A percentile compares a stretch with the other conserved stretches of the same genome.
phyloP scores from a whole-genome alignment of 2,329 filamentous ascomycete species.

The Cadophora malorum region DNA sequence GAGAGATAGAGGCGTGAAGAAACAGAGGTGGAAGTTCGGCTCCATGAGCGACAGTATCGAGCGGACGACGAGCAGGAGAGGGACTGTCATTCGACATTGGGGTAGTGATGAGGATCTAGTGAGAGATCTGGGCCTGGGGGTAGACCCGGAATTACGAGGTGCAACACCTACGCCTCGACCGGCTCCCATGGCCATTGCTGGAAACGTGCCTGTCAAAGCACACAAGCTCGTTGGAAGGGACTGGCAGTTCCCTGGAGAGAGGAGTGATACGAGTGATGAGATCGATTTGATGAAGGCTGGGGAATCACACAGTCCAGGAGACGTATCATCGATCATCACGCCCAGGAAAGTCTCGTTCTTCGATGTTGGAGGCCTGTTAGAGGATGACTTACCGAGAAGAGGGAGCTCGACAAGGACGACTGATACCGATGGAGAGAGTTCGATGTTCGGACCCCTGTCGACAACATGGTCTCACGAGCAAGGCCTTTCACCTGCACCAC shows the following conservation, averaged over 20 bases:
- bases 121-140: slow-evolving; percentile 75
- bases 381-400: slow-evolving; percentile 50
- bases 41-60: slow-evolving; percentile 68
- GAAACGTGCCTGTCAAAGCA: slow-evolving; percentile 37
- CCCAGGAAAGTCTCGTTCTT: slow-evolving; percentile 77
- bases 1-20: slow-evolving; percentile 88
- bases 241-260: slow-evolving; percentile 42
- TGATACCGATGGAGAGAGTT: slow-evolving; percentile 42
- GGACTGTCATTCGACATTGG: slow-evolving; percentile 68
- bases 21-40: slow-evolving; percentile 76
- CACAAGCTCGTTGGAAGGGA: slow-evolving; percentile 33
- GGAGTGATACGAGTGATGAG: slow-evolving; percentile 49
- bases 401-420: slow-evolving; percentile 38
- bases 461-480: slow-evolving; percentile 35
- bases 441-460: slow-evolving; percentile 31
- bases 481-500: slow-evolving; percentile 51
- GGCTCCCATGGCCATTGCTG: slow-evolving; percentile 43
- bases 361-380: slow-evolving; percentile 80
- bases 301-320: slow-evolving; percentile 35
- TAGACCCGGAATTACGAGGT: slow-evolving; percentile 59
- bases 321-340: slow-evolving; percentile 48
- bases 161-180: slow-evolving; percentile 37
- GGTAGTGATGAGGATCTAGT: slow-evolving; percentile 93
- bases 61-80: slow-evolving; percentile 49
- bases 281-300: slow-evolving; percentile 47